Evolutionary conservation across 2,329 filamentous ascomycete genomes (phyloP).

Genomic region (Pseudogymnoascus sp.): DNA sequence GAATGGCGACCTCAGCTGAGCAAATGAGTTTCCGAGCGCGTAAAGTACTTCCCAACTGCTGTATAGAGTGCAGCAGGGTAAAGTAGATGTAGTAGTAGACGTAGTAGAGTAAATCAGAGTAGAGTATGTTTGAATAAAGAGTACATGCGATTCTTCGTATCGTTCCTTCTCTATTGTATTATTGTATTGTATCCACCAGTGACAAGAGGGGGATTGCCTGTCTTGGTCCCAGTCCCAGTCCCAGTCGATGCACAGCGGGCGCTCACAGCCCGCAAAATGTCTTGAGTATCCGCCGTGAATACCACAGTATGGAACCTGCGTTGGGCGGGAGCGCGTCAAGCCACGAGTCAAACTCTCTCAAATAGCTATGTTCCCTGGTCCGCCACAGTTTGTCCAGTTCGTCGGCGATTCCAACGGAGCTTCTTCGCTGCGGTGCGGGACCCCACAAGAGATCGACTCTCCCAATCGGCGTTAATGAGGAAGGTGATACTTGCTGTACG

Average conservation of each 20-base stretch:
- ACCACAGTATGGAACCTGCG: conserved; percentile 2
- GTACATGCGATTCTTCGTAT: neutral
- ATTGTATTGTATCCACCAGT: neutral
- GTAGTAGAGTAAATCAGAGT: neutral
- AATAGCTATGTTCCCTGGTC: neutral
- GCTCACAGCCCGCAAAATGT: neutral
- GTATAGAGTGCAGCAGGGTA: neutral
- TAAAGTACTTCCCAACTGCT: neutral
- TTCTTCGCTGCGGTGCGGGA: conserved; percentile 1
- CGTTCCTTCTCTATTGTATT: neutral
- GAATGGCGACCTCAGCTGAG: conserved; percentile 1
- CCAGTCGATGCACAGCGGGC: conserved; percentile 6
- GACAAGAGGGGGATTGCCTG: neutral
- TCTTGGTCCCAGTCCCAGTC: neutral
- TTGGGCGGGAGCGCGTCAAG: conserved; percentile 7
- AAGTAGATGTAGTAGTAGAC: neutral
- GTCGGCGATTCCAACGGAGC: conserved; percentile 2
- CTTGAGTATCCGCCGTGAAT: conserved; percentile 6
- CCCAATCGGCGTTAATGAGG: conserved; percentile 8
- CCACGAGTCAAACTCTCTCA: conserved; percentile 7
- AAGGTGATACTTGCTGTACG: neutral
- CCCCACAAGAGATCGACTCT: conserved; percentile 7
- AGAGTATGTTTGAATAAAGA: neutral
- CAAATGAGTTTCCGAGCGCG: conserved; percentile 1
- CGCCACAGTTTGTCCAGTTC: conserved; percentile 8